These are phyloP conservation scores for Colletotrichum sublineola DNA, from an alignment of 2,329 filamentous ascomycete species.

Conservation along the genomic window DNA sequence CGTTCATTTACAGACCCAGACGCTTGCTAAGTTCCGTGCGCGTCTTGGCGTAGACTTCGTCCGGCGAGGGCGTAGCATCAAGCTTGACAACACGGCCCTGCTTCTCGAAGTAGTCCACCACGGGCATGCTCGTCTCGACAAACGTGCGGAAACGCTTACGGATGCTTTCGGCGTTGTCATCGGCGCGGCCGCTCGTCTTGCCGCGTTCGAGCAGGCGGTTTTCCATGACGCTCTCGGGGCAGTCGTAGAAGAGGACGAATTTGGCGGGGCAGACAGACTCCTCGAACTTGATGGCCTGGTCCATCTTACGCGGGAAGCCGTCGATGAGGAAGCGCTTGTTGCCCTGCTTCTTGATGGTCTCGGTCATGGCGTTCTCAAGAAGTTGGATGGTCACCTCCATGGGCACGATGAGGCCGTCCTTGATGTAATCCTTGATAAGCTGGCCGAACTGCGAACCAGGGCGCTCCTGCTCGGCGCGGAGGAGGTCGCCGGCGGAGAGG, in stretches of 20 bases:
- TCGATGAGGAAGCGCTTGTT: slow-evolving; percentile 80
- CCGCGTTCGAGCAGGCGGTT: slow-evolving; percentile 86
- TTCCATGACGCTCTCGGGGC: slow-evolving; percentile 91
- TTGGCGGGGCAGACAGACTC: slow-evolving; percentile 84
- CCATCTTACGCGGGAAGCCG: slow-evolving; percentile 96
- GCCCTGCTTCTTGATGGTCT: slow-evolving; percentile 66
- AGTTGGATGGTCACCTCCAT: slow-evolving; percentile 97
- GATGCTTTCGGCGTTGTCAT: slow-evolving; percentile 96
- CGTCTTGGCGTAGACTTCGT: slow-evolving; percentile 70
- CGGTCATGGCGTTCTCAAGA: slow-evolving; percentile 92
- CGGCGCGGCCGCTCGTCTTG: slow-evolving; percentile 89
- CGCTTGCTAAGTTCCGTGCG: slow-evolving; percentile 62
- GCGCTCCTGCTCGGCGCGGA: slow-evolving; percentile 93
- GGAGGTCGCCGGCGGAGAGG: slow-evolving; percentile 91
- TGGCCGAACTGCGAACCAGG: slow-evolving; percentile 89
- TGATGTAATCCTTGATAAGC: slow-evolving; percentile 94
- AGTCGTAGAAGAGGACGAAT: slow-evolving; percentile 95
- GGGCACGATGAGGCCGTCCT: slow-evolving; percentile 95
- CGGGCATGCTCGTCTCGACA: slow-evolving; percentile 96
- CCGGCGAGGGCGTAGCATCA: slow-evolving; percentile 76
- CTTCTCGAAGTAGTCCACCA: slow-evolving; percentile 85
- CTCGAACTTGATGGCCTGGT: slow-evolving; percentile 96
- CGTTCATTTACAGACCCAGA: slow-evolving; percentile 55
- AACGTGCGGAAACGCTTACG: slow-evolving; percentile 97
- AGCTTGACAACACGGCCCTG: slow-evolving; percentile 86